Evolutionary conservation across 139 green algal species (phyloP).

Genomic region (Medakamo hakoo): DNA sequence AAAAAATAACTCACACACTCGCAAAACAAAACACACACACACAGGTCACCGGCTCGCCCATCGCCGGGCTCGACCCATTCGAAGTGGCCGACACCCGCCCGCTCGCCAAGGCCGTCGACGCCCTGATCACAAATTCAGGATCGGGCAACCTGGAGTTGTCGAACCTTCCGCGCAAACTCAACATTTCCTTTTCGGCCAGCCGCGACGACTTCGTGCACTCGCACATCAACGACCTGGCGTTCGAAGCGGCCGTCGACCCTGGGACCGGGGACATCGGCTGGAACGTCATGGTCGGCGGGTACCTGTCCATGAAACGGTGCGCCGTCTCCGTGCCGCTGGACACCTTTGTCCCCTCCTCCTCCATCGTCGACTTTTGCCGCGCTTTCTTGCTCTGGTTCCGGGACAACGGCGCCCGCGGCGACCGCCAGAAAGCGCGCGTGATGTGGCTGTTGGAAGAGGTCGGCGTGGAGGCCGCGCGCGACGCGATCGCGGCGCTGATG

Average conservation of each 20-base stretch:
- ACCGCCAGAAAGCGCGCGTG: conserved; percentile 82
- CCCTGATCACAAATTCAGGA: conserved; percentile 43
- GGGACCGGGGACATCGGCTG: conserved; percentile 54
- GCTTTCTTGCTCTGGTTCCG: conserved; percentile 66
- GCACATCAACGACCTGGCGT: conserved; percentile 97
- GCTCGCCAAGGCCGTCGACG: conserved; percentile 36
- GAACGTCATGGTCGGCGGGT: conserved; percentile 82
- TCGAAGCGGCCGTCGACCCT: conserved; percentile 60
- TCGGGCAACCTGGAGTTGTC: conserved; percentile 65
- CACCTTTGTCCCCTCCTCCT: conserved; percentile 55
- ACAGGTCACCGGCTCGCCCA: conserved; percentile 65
- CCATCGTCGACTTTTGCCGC: conserved; percentile 58
- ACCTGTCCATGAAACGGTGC: conserved; percentile 88
- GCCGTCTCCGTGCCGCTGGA: conserved; percentile 68
- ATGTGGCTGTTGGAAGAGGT: conserved; percentile 91
- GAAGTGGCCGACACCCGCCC: conserved; percentile 80
- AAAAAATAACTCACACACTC: too few relatives aligned
- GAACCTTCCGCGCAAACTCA: conserved; percentile 96
- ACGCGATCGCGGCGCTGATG: conserved; percentile 60
- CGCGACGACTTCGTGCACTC: conserved; percentile 92
- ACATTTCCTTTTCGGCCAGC: conserved; percentile 72
- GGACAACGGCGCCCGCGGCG: conserved; percentile 65
- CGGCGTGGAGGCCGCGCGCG: conserved; percentile 54
- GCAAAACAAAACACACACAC: too few relatives aligned
- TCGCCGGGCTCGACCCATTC: conserved; percentile 76